phyloP scores from a whole-genome alignment of 176 grass and related monocot genomes.

The Oryza officinalis region DNA sequence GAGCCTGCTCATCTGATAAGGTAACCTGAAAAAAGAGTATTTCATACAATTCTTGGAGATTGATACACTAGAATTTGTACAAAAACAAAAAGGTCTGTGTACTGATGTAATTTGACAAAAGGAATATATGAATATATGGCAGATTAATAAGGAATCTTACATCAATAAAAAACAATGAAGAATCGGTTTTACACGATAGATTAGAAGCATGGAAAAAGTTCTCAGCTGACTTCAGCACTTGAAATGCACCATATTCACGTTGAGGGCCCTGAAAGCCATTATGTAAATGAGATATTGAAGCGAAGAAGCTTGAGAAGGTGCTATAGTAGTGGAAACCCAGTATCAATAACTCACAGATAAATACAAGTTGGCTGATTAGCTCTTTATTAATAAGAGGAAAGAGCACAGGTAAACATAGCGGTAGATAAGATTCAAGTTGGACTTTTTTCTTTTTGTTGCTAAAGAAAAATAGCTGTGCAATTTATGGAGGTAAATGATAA shows the following conservation, averaged over 20 bases:
- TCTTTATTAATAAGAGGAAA: not conserved
- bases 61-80: not conserved
- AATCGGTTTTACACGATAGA: slow-evolving; percentile 69
- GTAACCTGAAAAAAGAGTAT: slow-evolving; percentile 57
- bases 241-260: slow-evolving; percentile 63
- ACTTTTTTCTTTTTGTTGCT: not conserved
- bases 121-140: not conserved
- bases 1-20: slow-evolving; percentile 62
- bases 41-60: slow-evolving; percentile 11
- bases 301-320: slow-evolving; percentile 7
- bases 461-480: not conserved
- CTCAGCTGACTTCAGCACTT: slow-evolving; percentile 78
- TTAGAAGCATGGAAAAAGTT: slow-evolving; percentile 65
- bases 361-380: not conserved
- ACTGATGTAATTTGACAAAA: not conserved
- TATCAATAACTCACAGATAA: slow-evolving; percentile 20
- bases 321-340: not conserved
- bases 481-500: not conserved
- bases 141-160: slow-evolving; percentile 54
- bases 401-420: not conserved
- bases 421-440: not conserved
- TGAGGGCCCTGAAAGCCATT: slow-evolving; percentile 64
- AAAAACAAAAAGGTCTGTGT: not conserved
- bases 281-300: not conserved
- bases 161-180: slow-evolving; percentile 60